Percentiles rank a stretch among this genome's conserved stretches.
These are phyloP conservation scores for Hyphopichia burtonii DNA, from an alignment of 1,139 yeast genomes.

Conservation along the genomic window DNA sequence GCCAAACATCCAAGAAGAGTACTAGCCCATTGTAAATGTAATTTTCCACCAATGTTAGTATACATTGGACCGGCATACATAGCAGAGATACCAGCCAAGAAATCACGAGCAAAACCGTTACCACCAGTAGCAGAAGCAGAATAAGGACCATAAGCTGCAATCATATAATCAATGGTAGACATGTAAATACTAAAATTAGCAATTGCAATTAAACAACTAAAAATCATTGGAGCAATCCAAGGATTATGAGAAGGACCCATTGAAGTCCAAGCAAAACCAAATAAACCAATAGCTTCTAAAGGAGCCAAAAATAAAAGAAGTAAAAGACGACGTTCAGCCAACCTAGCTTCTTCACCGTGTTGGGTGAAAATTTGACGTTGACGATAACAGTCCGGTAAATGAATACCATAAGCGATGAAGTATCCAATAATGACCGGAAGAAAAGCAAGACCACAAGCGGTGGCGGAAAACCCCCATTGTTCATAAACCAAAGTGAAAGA, in stretches of 20 bases:
- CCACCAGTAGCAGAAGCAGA: constrained; percentile 43
- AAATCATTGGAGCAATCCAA: constrained; percentile 39
- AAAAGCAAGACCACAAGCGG: constrained; percentile 28
- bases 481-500: constrained; percentile 31
- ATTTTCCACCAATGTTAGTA: constrained; percentile 22
- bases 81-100: constrained; percentile 35
- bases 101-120: constrained; percentile 40
- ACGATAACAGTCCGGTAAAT: constrained; percentile 24
- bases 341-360: constrained; percentile 23
- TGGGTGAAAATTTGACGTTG: constrained; percentile 16
- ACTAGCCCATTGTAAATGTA: constrained; percentile 34
- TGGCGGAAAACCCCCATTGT: constrained; percentile 23
- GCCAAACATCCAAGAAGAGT: constrained; percentile 34
- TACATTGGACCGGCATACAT: constrained; percentile 36
- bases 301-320: constrained; percentile 26
- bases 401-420: constrained; percentile 24
- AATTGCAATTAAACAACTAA: constrained; percentile 30
- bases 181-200: constrained; percentile 37
- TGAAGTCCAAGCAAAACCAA: constrained; percentile 39
- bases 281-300: constrained; percentile 33
- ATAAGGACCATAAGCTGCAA: constrained; percentile 39
- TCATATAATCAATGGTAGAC: constrained; percentile 40
- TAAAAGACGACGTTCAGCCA: constrained; percentile 25
- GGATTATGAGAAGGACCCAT: constrained; percentile 29
- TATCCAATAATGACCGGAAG: constrained; percentile 31